Base-by-base conservation (phyloP, 805 yeast genomes). In the Pichia exigua region DNA sequence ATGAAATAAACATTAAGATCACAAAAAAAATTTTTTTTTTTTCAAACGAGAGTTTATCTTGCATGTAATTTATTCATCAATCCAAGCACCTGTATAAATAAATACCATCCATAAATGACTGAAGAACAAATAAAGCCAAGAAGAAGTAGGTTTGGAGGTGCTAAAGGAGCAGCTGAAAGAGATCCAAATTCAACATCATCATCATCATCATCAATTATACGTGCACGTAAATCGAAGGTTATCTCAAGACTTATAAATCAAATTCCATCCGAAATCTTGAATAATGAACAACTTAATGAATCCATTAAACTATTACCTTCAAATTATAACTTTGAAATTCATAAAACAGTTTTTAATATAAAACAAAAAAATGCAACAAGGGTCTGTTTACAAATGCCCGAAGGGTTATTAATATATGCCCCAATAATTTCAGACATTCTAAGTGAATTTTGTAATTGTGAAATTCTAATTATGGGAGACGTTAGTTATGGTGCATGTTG, bases 401-500 rank as follows among this genome's bases (percentile, higher is more conserved):
- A 94, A 68, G 99, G 99, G 1, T 69, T 94, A 30, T 71, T 94
- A 47, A 87, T 94, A 1, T 94, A 91, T 64, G 83, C 97, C 0
- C 75, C 95, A 54, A 78, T 94, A 40, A 80, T 94, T n/a, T 78
- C 96, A 4, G 99, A 94, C 68, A 92, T 94, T 24, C 65, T 94
- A 38, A 96, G 89, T 62, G 96, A 91, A 66, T 92, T 94, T 60
- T 91, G 97, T 65, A 68, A 72, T 2, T 89, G 85, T 49, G 96
- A 91, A 62, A 87, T 91, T 0, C 73, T 94, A 1, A 94, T 92
- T 2, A 94, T 94, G 99, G 99, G 99, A 2, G 99, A 94, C 66
- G 99, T 94, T 0, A 88, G 97, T 0, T 94, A 94, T 63, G 99
- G 99, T 43, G 99, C 99, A 0, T 94, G 99, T 65, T 94, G 99